These are phyloP conservation scores for Candida argentea DNA, from an alignment of 805 yeast species.

Conservation along the genomic window DNA sequence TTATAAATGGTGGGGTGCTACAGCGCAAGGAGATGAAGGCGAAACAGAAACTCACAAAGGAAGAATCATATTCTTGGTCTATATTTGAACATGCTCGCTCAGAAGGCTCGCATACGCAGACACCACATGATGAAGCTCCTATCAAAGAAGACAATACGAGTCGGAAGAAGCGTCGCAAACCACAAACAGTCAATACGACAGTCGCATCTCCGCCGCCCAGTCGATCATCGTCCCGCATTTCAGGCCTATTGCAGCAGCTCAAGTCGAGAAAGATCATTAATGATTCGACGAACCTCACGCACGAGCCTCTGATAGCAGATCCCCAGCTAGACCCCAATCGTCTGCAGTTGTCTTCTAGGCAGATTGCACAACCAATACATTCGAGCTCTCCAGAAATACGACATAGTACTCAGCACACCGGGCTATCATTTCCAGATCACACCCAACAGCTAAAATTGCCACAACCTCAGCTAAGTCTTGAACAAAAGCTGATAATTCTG, in stretches of 20 bases:
- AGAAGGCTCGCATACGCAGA: too few species aligned
- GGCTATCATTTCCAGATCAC: too few species aligned
- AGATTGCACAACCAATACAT: too few species aligned
- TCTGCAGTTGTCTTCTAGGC: too few species aligned
- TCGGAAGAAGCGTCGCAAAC: constrained; percentile 7
- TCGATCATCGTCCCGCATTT: neutral
- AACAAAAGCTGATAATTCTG: constrained; percentile 50
- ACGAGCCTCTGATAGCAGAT: too few species aligned
- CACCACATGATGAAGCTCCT: neutral
- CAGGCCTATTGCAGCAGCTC: constrained; percentile 6
- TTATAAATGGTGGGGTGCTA: constrained; percentile 30
- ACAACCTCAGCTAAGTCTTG: constrained; percentile 15
- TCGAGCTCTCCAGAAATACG: too few species aligned
- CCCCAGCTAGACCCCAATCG: too few species aligned
- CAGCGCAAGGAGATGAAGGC: constrained; percentile 24
- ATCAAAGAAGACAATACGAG: neutral
- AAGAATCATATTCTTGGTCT: constrained; percentile 29
- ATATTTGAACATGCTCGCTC: constrained; percentile 21
- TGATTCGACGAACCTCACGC: too few species aligned
- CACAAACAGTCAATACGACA: constrained; percentile 7
- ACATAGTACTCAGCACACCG: too few species aligned
- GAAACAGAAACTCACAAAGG: constrained; percentile 18
- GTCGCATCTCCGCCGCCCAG: neutral
- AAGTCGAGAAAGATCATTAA: too few species aligned
- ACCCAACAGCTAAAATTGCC: constrained; percentile 2